A percentile compares a stretch with the other conserved stretches of the same genome.
Conservation (phyloP, 1,284 basidiomycete species). For the Heterobasidion annosum region DNA sequence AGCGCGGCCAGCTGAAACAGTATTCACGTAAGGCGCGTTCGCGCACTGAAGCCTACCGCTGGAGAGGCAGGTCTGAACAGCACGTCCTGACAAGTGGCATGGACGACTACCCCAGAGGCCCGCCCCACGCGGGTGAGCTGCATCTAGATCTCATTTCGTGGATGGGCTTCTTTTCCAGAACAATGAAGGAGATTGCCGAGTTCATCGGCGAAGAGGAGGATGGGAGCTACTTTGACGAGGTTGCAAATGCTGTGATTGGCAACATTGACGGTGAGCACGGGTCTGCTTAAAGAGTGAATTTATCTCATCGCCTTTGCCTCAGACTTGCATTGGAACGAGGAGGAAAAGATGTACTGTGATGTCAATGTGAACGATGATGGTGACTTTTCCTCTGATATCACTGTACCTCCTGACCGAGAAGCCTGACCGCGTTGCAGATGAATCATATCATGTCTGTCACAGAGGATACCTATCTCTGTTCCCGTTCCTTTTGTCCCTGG, state of each 20-base stretch:
- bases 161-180: constrained; percentile 91
- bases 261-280: constrained; percentile 73
- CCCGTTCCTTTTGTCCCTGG: constrained; percentile 79
- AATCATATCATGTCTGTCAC: constrained; percentile 86
- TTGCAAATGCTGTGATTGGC: constrained; percentile 70
- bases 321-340: constrained; percentile 93
- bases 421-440: constrained; percentile 43
- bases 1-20: constrained; percentile 87
- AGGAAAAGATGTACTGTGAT: constrained; percentile 90
- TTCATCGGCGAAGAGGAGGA: constrained; percentile 83
- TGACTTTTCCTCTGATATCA: constrained; percentile 17
- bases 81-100: constrained; percentile 92
- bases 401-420: neutral
- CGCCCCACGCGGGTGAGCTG: constrained; percentile 84
- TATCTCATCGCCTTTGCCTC: constrained; percentile 1
- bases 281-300: too few relatives aligned
- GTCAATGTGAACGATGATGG: constrained; percentile 79
- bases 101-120: constrained; percentile 90
- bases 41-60: constrained; percentile 85
- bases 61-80: constrained; percentile 82
- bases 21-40: constrained; percentile 77
- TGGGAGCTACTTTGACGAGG: constrained; percentile 61
- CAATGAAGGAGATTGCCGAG: constrained; percentile 80
- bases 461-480: constrained; percentile 90
- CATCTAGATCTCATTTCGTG: constrained; percentile 90